Percentiles rank a stretch among this genome's conserved stretches.
Conservation (phyloP, 179 eudicot species). For the Corrigiola litoralis region DNA sequence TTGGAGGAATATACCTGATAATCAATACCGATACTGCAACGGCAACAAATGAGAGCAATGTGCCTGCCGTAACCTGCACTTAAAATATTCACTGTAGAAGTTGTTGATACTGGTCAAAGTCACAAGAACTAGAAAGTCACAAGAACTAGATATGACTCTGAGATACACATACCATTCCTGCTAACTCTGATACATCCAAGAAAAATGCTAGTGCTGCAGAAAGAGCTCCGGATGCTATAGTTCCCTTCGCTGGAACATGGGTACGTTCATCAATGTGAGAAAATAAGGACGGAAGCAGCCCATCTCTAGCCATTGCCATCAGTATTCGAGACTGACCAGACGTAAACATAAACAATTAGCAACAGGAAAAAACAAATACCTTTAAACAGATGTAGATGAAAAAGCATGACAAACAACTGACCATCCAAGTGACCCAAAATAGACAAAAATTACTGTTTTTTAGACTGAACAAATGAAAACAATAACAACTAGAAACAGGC, state of each 20-base stretch:
- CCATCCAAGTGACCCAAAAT: too few relatives aligned
- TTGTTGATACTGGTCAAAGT: not conserved
- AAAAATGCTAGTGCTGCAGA: constrained; percentile 56
- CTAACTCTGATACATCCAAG: constrained; percentile 58
- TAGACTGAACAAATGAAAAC: too few relatives aligned
- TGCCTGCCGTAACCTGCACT: constrained; percentile 76
- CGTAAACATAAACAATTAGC: constrained; percentile 18
- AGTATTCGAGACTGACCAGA: constrained; percentile 66
- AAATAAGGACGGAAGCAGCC: constrained; percentile 67
- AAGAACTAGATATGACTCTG: not conserved
- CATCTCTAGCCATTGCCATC: constrained; percentile 91
- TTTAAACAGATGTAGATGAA: not conserved
- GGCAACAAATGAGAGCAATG: constrained; percentile 61
- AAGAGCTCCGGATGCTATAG: constrained; percentile 53
- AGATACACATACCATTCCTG: constrained; percentile 60
- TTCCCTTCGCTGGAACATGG: constrained; percentile 69
- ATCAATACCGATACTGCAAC: constrained; percentile 64
- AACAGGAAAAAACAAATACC: not conserved
- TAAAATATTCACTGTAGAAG: constrained; percentile 4
- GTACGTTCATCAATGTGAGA: constrained; percentile 58
- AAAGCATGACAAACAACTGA: not conserved
- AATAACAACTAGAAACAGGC: too few relatives aligned
- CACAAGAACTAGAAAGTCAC: not conserved
- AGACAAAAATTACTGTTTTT: too few relatives aligned
- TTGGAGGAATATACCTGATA: constrained; percentile 61